Conservation (phyloP, 306 rosid species). For the Dalbergia cultrata region DNA sequence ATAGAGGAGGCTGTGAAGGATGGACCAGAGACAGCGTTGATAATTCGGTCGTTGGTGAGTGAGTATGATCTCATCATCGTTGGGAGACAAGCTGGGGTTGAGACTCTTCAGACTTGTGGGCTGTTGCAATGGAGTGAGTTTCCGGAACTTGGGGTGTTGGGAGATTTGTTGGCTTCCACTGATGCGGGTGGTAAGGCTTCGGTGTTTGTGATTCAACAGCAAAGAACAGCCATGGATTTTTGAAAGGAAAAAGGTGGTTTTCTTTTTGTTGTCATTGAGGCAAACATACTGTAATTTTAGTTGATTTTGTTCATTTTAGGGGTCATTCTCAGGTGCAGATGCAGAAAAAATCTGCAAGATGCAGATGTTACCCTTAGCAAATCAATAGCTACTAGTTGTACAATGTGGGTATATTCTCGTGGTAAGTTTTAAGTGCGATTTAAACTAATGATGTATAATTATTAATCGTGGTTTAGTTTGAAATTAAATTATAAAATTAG, state of each 20-base stretch:
- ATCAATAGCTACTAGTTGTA: too few species aligned
- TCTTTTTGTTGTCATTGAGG: background rate
- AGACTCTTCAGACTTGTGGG: conserved; percentile 59
- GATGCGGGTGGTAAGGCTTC: conserved; percentile 61
- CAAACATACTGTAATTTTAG: background rate
- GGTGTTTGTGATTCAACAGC: conserved; percentile 69
- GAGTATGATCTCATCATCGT: conserved; percentile 64
- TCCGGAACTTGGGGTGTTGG: conserved; percentile 74
- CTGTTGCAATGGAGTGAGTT: conserved; percentile 76
- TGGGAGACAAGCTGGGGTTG: conserved; percentile 60
- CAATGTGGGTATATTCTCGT: too few species aligned
- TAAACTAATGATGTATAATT: too few species aligned
- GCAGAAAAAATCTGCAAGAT: too few species aligned
- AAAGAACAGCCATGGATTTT: conserved; percentile 41
- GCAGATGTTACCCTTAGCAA: too few species aligned
- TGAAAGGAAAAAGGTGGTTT: background rate
- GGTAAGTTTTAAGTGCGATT: too few species aligned
- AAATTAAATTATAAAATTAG: too few species aligned
- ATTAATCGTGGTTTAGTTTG: too few species aligned
- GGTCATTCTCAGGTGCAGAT: too few species aligned
- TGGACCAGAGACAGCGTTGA: conserved; percentile 58
- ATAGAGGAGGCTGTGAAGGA: conserved; percentile 51
- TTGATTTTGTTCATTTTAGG: background rate
- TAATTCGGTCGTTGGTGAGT: conserved; percentile 43
- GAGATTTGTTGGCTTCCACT: conserved; percentile 68